phyloP scores from a whole-genome alignment of 1,284 basidiomycete genomes.

The Ceratobasidium theobromae region DNA sequence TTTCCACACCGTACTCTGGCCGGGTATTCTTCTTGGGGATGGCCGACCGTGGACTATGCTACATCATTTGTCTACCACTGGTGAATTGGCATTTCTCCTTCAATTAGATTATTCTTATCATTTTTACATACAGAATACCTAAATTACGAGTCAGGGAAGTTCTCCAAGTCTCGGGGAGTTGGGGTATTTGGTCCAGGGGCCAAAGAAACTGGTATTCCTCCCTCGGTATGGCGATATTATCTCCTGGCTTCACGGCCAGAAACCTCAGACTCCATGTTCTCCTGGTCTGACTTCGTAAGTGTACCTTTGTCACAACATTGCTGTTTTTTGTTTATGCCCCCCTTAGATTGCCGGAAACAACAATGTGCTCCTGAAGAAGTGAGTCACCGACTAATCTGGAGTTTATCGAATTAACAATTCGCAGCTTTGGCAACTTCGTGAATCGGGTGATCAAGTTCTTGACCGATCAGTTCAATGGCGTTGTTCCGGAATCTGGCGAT shows the following conservation, averaged over 20 bases:
- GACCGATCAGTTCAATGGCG: slow-evolving; percentile 78
- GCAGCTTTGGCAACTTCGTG: slow-evolving; percentile 94
- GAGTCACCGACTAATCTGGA: slow-evolving; percentile 36
- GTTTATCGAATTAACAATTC: background rate
- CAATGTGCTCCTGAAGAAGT: slow-evolving; percentile 93
- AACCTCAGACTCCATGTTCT: slow-evolving; percentile 93
- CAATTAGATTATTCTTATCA: slow-evolving; percentile 11
- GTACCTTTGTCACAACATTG: slow-evolving; percentile 6
- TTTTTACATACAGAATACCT: slow-evolving; percentile 74
- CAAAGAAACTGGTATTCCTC: slow-evolving; percentile 86
- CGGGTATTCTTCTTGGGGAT: slow-evolving; percentile 87
- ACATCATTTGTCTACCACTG: slow-evolving; percentile 94
- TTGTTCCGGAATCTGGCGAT: slow-evolving; percentile 78
- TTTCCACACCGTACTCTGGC: slow-evolving; percentile 98
- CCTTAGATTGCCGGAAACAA: slow-evolving; percentile 88
- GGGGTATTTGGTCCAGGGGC: slow-evolving; percentile 98
- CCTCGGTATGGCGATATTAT: slow-evolving; percentile 98
- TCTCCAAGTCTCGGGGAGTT: slow-evolving; percentile 95
- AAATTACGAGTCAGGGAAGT: slow-evolving; percentile 98
- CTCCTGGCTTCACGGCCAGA: slow-evolving; percentile 92
- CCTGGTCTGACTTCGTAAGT: slow-evolving; percentile 91
- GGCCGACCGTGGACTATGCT: slow-evolving; percentile 92
- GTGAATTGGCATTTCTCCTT: slow-evolving; percentile 47
- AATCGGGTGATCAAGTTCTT: slow-evolving; percentile 94
- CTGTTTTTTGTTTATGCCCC: background rate